A percentile compares a stretch with the other conserved stretches of the same genome.
Evolutionary conservation across 352 stramenopile genomes (phyloP).

Genomic region (Pythium phragmitis): DNA sequence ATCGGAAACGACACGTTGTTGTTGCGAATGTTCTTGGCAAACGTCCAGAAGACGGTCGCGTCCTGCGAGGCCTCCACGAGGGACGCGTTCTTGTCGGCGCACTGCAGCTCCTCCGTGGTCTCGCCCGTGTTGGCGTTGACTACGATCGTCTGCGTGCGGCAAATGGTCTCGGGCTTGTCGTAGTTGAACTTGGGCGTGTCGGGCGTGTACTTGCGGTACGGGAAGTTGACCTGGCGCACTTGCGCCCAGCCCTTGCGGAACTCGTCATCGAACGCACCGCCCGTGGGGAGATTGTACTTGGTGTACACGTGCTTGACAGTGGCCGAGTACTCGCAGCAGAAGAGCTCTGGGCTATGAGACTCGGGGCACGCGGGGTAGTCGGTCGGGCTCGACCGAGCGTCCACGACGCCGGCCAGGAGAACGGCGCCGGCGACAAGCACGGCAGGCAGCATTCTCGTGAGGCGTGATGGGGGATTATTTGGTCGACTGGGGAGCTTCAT

Average conservation of each 20-base stretch:
- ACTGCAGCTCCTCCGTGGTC: conserved; percentile 19
- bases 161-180: conserved; percentile 42
- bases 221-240: conserved; percentile 33
- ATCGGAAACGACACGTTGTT: conserved; percentile 72
- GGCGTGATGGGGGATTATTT: background rate
- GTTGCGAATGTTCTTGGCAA: conserved; percentile 53
- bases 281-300: conserved; percentile 25
- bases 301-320: conserved; percentile 34
- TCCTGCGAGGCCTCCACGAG: conserved; percentile 49
- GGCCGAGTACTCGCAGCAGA: conserved; percentile 33
- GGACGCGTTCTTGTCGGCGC: conserved; percentile 40
- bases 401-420: background rate
- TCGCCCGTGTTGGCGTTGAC: conserved; percentile 23
- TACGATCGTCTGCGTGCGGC: conserved; percentile 41
- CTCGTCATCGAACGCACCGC: conserved; percentile 16
- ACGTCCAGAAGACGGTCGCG: conserved; percentile 53
- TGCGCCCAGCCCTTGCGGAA: conserved; percentile 28
- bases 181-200: conserved; percentile 61
- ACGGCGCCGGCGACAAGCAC: background rate
- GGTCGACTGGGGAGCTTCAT: background rate
- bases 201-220: conserved; percentile 30
- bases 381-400: conserved; percentile 4
- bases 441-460: background rate
- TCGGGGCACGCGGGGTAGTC: conserved; percentile 30
- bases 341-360: conserved; percentile 30